Base-by-base conservation (phyloP, 768 basidiomycete genomes). In the Phlegmacium glaucopus region DNA sequence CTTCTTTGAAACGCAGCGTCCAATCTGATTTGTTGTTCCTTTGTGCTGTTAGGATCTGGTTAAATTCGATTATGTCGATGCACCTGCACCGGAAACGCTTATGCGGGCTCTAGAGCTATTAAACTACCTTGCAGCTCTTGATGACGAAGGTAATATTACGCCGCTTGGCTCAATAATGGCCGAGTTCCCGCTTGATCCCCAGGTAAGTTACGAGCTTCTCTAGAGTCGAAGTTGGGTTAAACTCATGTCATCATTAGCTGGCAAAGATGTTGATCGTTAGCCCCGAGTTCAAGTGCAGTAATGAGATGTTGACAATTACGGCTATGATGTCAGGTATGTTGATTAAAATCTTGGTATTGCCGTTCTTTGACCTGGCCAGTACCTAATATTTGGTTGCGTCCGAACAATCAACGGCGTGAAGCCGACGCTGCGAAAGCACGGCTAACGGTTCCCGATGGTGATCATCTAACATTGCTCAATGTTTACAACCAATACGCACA, bases 161-260 rank as follows among this genome's bases (percentile, higher is more conserved):
- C 67, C 83, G 0, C 71, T 98, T 7, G 96, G 96, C 4, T 73
- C 69, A 30, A 86, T 92, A 50, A 97, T 98, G 95, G 95, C 96
- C 0, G 93, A 97, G 57, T 98, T 98, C 74, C 96, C 95, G 10
- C 77, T 99, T n/a, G 96, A 98, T 65, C 96, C 95, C 34, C 94
- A 94, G 75, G 90, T 88, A 54, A 32, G 75, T 50, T 35, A 32
- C 29, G 18, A 39, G n/a, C 41, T 17, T 41, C 38, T 27, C 13
- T 6, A 9, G 3, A 28, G 18, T 15, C 17, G 17, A 26, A 22
- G 30, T n/a, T 42, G 11, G 27, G 49, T 45, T 43, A 53, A 15
- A 25, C 26, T 45, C 41, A 38, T 36, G 26, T 15, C 15, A 32
- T 39, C 18, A 40, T 22, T 47, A 91, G 84, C 76, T 97, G 57